Evolutionary conservation across 441 rosid genomes (phyloP).

Genomic region (Manihot esculenta): DNA sequence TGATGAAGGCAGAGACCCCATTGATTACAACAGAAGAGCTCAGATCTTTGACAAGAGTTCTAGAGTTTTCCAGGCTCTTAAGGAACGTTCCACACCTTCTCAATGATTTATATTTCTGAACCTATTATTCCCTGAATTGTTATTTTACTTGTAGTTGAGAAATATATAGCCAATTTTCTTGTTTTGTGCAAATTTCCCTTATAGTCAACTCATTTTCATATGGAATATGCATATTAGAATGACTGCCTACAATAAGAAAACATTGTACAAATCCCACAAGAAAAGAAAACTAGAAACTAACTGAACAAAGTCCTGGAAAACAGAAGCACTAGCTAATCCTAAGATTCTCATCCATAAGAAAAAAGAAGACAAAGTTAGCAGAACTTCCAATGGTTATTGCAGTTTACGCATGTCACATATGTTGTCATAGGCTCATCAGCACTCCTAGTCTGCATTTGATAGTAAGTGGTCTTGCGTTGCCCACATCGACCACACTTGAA

Average conservation of each 20-base stretch:
- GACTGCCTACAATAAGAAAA: background rate
- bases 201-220: too few relatives aligned
- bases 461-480: slow-evolving; percentile 31
- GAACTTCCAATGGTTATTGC: slow-evolving; percentile 39
- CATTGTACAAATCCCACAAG: background rate
- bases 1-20: slow-evolving; percentile 70
- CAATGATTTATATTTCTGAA: background rate
- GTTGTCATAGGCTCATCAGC: slow-evolving; percentile 48
- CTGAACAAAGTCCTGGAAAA: background rate
- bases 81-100: slow-evolving; percentile 25
- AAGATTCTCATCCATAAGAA: background rate
- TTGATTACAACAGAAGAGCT: slow-evolving; percentile 77
- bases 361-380: slow-evolving; percentile 7
- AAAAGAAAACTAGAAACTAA: background rate
- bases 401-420: slow-evolving; percentile 35
- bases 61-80: slow-evolving; percentile 58
- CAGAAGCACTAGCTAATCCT: background rate
- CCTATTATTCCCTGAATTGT: too few relatives aligned
- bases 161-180: background rate
- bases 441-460: slow-evolving; percentile 41
- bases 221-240: background rate
- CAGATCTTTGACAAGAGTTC: slow-evolving; percentile 72
- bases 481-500: slow-evolving; percentile 38
- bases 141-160: background rate
- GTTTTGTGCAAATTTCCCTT: too few relatives aligned